phyloP scores from a whole-genome alignment of 305 asterid species.

The Fraxinus sp. region DNA sequence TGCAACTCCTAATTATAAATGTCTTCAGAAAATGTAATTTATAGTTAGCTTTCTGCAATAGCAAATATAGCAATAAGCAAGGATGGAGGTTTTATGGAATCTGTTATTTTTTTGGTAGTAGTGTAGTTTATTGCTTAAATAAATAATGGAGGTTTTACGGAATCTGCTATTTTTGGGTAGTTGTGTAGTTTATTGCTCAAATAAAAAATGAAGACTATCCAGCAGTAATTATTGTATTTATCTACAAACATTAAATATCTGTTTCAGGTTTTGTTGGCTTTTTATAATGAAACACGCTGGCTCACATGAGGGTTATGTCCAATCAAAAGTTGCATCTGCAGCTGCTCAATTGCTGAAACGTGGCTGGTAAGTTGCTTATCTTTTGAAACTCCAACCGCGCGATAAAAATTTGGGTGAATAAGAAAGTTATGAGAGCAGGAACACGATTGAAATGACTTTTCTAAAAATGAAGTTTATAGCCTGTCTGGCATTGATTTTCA shows the following conservation, averaged over 20 bases:
- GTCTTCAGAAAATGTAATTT: neutral
- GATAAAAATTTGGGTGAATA: conserved; percentile 3
- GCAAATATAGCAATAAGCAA: neutral
- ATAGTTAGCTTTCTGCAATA: neutral
- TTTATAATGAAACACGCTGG: conserved; percentile 71
- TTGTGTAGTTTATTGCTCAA: neutral
- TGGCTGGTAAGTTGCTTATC: conserved; percentile 70
- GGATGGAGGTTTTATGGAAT: neutral
- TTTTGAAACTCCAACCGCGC: conserved; percentile 21
- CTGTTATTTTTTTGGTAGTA: neutral
- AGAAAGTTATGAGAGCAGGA: neutral
- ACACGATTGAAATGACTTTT: neutral
- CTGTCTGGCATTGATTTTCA: too few relatives aligned
- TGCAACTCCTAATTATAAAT: neutral
- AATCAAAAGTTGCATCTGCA: conserved; percentile 75
- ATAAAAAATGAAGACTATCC: neutral
- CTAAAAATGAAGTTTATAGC: neutral
- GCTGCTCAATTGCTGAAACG: conserved; percentile 92
- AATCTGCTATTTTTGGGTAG: neutral
- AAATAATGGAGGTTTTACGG: neutral
- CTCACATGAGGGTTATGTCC: conserved; percentile 80
- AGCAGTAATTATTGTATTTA: neutral
- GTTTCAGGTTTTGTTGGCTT: conserved; percentile 78
- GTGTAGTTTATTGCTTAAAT: neutral
- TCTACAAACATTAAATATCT: conserved; percentile 20